Percentiles rank a stretch among this genome's conserved stretches.
These are phyloP conservation scores for Russula abietina DNA, from an alignment of 768 basidiomycete genomes.

Conservation along the genomic window DNA sequence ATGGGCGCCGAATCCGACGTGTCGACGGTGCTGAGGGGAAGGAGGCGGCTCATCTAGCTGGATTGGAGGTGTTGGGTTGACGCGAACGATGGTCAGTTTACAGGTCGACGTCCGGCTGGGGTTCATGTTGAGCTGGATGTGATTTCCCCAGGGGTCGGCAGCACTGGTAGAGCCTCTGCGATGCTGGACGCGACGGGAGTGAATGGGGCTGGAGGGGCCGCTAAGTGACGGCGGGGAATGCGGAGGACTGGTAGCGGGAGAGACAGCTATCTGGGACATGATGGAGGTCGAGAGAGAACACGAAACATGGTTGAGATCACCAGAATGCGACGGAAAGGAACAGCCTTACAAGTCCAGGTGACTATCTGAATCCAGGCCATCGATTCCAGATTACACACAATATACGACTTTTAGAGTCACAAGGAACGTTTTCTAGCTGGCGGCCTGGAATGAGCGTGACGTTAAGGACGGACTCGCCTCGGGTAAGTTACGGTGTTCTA, in stretches of 20 bases:
- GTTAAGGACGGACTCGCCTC: too few species aligned
- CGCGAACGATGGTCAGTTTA: slow-evolving; percentile 70
- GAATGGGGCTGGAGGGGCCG: slow-evolving; percentile 10
- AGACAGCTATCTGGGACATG: slow-evolving; percentile 15
- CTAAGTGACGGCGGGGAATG: slow-evolving; percentile 9
- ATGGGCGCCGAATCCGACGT: slow-evolving; percentile 27
- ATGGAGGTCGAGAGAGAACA: slow-evolving; percentile 20
- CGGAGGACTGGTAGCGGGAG: slow-evolving; percentile 9
- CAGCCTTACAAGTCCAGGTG: background rate
- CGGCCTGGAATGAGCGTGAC: background rate
- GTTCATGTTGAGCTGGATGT: slow-evolving; percentile 47
- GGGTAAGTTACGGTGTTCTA: too few species aligned
- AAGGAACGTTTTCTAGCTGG: slow-evolving; percentile 2
- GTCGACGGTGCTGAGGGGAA: slow-evolving; percentile 28
- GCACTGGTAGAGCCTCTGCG: slow-evolving; percentile 68
- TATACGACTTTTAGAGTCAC: background rate
- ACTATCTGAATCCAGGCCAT: background rate
- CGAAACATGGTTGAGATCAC: slow-evolving; percentile 1
- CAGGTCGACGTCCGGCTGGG: slow-evolving; percentile 52
- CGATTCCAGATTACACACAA: background rate
- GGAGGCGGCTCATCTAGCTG: slow-evolving; percentile 36
- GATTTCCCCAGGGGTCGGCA: slow-evolving; percentile 58
- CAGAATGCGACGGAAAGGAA: background rate
- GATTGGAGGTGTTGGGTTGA: slow-evolving; percentile 34
- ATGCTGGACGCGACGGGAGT: slow-evolving; percentile 38